Percentiles rank a stretch among this genome's conserved stretches.
These are phyloP conservation scores for Cutaneotrichosporon cutaneum DNA, from an alignment of 1,284 basidiomycete species.

Conservation along the genomic window DNA sequence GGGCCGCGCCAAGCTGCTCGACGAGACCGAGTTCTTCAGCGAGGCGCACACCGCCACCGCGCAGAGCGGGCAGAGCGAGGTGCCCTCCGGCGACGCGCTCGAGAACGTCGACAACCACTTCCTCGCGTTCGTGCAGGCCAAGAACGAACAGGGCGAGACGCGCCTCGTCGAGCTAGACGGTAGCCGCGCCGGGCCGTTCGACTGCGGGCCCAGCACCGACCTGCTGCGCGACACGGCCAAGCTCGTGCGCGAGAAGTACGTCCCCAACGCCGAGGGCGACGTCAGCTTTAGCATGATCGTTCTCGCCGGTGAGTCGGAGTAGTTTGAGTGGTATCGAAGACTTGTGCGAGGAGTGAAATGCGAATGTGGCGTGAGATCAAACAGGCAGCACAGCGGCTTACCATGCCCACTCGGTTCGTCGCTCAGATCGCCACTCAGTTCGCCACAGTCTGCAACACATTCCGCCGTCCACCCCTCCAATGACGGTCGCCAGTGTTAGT, in stretches of 20 bases:
- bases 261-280: slow-evolving; percentile 54
- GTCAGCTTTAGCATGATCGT: slow-evolving; percentile 53
- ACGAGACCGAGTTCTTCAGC: slow-evolving; percentile 71
- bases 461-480: too few species aligned
- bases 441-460: too few species aligned
- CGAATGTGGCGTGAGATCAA: neutral
- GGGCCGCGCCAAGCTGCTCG: slow-evolving; percentile 71
- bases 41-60: slow-evolving; percentile 71
- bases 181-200: slow-evolving; percentile 66
- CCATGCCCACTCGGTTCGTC: too few species aligned
- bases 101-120: slow-evolving; percentile 75
- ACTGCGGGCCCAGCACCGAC: slow-evolving; percentile 64
- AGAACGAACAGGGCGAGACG: slow-evolving; percentile 47
- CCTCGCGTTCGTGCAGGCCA: slow-evolving; percentile 72
- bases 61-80: slow-evolving; percentile 65
- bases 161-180: slow-evolving; percentile 81
- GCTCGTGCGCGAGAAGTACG: slow-evolving; percentile 65
- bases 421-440: too few species aligned
- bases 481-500: too few species aligned
- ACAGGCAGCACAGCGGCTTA: too few species aligned
- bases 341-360: neutral
- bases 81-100: slow-evolving; percentile 43
- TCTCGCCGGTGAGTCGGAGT: slow-evolving; percentile 45
- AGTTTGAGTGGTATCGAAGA: neutral
- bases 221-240: slow-evolving; percentile 71